Conservation (phyloP, 768 basidiomycete species). For the Tulasnella sp. region DNA sequence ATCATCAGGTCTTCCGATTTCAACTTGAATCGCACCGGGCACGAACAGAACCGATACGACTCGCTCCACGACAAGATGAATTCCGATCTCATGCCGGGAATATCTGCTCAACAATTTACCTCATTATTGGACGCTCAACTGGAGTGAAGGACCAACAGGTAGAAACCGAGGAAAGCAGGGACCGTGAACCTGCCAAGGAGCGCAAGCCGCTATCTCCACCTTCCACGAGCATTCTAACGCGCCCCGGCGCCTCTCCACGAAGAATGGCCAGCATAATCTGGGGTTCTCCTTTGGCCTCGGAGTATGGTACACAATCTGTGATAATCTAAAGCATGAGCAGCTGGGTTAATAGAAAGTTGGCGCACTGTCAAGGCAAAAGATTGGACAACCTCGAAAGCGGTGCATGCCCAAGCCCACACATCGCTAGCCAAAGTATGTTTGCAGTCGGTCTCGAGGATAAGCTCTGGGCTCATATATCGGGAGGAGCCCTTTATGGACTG, state of each 20-base stretch:
- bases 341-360: background rate
- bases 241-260: background rate
- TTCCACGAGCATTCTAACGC: background rate
- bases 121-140: background rate
- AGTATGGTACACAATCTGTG: background rate
- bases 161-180: background rate
- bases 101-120: background rate
- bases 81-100: background rate
- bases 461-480: background rate
- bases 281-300: background rate
- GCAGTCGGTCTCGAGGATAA: background rate
- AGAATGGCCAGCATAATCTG: background rate
- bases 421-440: background rate
- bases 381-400: background rate
- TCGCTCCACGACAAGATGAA: too few relatives aligned
- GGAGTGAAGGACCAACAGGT: background rate
- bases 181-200: background rate
- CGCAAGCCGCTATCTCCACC: background rate
- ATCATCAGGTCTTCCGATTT: too few relatives aligned
- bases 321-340: background rate
- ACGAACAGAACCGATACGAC: background rate
- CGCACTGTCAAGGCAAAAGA: background rate
- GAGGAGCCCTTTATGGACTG: background rate
- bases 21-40: background rate
- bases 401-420: background rate